A percentile compares a stretch with the other conserved stretches of the same genome.
Evolutionary conservation across 805 yeast genomes (phyloP).

Genomic region (Cyberlindnera suaveolens): DNA sequence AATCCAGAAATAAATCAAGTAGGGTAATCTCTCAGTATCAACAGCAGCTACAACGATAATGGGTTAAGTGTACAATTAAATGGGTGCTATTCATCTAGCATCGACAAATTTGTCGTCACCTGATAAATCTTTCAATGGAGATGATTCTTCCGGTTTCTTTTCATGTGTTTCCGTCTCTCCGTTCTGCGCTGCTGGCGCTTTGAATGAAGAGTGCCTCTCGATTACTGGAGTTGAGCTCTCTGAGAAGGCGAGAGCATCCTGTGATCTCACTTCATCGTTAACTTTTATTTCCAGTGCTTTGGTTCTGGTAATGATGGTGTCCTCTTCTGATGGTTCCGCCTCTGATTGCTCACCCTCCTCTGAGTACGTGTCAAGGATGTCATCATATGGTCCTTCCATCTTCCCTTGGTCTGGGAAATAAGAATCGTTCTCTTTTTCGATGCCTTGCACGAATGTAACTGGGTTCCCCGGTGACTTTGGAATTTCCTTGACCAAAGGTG

Average conservation of each 20-base stretch:
- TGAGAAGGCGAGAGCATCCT: conserved; percentile 10
- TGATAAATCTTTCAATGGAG: neutral
- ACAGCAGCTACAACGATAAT: too few relatives aligned
- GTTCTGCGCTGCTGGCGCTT: conserved; percentile 1
- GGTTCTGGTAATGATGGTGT: conserved; percentile 1
- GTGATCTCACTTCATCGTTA: conserved; percentile 11
- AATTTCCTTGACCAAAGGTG: conserved; percentile 14
- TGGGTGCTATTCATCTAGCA: conserved; percentile 3
- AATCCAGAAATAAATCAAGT: too few relatives aligned
- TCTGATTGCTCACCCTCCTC: neutral
- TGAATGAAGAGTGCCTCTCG: neutral
- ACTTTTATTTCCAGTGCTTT: conserved; percentile 9
- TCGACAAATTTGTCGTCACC: conserved; percentile 16
- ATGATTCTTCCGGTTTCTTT: neutral
- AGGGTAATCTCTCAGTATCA: too few relatives aligned
- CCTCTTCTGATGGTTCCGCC: neutral
- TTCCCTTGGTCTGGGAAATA: too few relatives aligned
- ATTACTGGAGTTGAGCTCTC: conserved; percentile 12
- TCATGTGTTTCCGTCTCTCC: neutral
- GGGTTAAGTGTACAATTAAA: too few relatives aligned
- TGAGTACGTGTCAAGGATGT: neutral
- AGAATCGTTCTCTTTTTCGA: neutral
- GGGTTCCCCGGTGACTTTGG: neutral
- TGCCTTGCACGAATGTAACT: neutral
- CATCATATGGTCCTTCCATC: neutral